Evolutionary conservation across 805 yeast genomes (phyloP), one percentile per base, ranked within the genome.

Genomic region (Brettanomyces naardenensis): DNA sequence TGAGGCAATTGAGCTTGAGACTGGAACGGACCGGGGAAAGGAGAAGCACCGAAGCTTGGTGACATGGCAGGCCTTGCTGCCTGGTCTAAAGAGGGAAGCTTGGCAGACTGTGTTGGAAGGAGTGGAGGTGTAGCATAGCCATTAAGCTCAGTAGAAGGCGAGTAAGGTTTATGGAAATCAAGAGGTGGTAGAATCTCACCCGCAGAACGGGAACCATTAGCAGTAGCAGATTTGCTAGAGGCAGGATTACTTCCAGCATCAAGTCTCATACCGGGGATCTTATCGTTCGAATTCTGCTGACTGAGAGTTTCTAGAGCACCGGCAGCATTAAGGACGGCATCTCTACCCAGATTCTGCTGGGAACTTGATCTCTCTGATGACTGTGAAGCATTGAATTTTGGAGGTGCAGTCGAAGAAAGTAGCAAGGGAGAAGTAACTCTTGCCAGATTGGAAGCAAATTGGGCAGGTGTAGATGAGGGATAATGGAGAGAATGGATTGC

Each of bases 391-490:
- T 56, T 41, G 63, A 65, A 29, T 34, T 56, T 54, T 4, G 57
- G 46, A 18, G 58, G 45, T 35, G 64, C 37, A 37, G 66, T 38
- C 33, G 78, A 73, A 6, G 80, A 71, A 31, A 80, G 62, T 42
- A 79, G 57, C 36, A 79, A 59, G 1, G 86, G 86, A 13, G 83
- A 76, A 0, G 85, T 78, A 40, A 79, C 78, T 26, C 78, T 56
- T 43, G 73, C 71, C 36, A 79, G 56, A 31, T 78, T 78, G 0
- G 81, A 75, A 22, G 81, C 83, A 65, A 75, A 79, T 49, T 77
- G 83, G 2, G 83, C 72, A 13, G 86, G 86, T 2, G 83, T 77
- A 1, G 82, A 75, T 4, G 75, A 65, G 5, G 86, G 86, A 51
- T 77, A 78, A 54, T 78, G 80, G 30, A 75, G 56, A 17, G 79